Conservation (phyloP, 176 grass and related monocot genomes). For the Juncus inflexus region DNA sequence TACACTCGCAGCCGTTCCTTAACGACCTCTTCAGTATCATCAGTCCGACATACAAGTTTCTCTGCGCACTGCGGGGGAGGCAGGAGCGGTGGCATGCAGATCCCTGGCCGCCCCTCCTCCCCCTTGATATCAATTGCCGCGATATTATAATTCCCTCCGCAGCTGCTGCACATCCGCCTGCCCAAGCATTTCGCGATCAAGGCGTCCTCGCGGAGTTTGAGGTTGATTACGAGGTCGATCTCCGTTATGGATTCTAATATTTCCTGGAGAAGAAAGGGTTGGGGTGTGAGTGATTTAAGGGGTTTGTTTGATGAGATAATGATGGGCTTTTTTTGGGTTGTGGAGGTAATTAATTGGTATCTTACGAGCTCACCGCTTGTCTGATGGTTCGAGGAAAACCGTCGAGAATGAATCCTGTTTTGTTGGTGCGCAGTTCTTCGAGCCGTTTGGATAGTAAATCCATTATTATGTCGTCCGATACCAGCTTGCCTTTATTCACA, state of each 20-base stretch:
- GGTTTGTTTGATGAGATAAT: too few relatives aligned
- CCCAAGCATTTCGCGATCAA: constrained; percentile 82
- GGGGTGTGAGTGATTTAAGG: too few relatives aligned
- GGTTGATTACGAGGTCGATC: constrained; percentile 88
- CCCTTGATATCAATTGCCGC: constrained; percentile 82
- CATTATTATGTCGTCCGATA: constrained; percentile 87
- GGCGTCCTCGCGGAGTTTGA: constrained; percentile 75
- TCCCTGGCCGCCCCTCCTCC: constrained; percentile 57
- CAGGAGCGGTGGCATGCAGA: constrained; percentile 81
- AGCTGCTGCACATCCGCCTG: constrained; percentile 87
- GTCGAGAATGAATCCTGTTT: constrained; percentile 94
- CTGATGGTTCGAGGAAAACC: constrained; percentile 92
- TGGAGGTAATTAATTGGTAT: too few relatives aligned
- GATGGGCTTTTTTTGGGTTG: too few relatives aligned
- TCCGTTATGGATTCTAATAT: constrained; percentile 88
- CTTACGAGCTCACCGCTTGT: constrained; percentile 94
- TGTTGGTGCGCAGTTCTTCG: constrained; percentile 57
- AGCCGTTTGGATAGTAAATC: constrained; percentile 75
- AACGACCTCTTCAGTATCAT: constrained; percentile 84
- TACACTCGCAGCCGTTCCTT: constrained; percentile 79
- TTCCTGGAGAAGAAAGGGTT: constrained; percentile 47
- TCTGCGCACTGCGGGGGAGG: constrained; percentile 66
- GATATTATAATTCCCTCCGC: constrained; percentile 87
- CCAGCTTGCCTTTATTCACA: constrained; percentile 84
- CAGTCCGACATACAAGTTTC: constrained; percentile 58